Evolutionary conservation across 2,329 filamentous ascomycete genomes (phyloP).

Genomic region (Xylariaceae sp.): DNA sequence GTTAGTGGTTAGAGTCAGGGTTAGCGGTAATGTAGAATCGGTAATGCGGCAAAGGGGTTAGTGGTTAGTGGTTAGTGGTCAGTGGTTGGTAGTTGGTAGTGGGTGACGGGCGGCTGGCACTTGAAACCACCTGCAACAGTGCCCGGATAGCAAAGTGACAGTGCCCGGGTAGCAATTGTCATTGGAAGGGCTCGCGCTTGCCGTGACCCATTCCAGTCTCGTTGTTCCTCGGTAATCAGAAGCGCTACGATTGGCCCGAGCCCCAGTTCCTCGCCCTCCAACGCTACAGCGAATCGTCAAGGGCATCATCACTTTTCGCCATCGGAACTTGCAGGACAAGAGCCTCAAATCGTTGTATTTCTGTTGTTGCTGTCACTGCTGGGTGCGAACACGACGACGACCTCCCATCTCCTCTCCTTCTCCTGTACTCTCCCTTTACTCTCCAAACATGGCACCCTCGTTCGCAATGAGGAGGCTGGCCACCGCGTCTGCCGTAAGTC

Average conservation of each 20-base stretch:
- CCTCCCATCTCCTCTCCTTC: constrained; percentile 13
- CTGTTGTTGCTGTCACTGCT: constrained; percentile 6
- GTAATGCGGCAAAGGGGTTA: too few relatives aligned
- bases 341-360: constrained; percentile 20
- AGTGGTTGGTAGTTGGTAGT: too few relatives aligned
- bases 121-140: too few relatives aligned
- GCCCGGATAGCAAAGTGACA: too few relatives aligned
- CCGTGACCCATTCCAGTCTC: too few relatives aligned
- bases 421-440: constrained; percentile 4
- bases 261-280: constrained; percentile 18
- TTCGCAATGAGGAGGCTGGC: constrained; percentile 61
- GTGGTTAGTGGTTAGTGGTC: too few relatives aligned
- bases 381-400: too few relatives aligned
- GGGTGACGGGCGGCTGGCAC: too few relatives aligned
- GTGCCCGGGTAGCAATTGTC: too few relatives aligned
- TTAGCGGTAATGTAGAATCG: too few relatives aligned
- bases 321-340: constrained; percentile 31
- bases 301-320: constrained; percentile 27
- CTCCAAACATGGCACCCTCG: constrained; percentile 53
- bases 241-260: constrained; percentile 27
- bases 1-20: too few relatives aligned
- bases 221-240: constrained; percentile 31
- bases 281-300: constrained; percentile 27
- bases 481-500: constrained; percentile 53
- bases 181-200: too few relatives aligned